These are phyloP conservation scores for Talaromyces sp. DNA, from an alignment of 2,329 filamentous ascomycete genomes.

Conservation along the genomic window DNA sequence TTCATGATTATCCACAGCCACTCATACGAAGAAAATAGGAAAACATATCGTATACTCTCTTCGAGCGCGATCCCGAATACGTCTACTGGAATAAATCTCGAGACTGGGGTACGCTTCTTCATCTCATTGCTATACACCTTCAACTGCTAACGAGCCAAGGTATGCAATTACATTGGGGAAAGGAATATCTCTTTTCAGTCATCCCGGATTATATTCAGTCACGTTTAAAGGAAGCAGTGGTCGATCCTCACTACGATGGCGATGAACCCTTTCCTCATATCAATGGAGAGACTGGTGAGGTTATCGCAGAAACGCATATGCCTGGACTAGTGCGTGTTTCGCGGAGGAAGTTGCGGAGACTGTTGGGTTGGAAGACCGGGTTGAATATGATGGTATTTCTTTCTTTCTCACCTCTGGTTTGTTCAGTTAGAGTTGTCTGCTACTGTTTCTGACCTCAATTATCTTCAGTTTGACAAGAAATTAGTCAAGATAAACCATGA, in stretches of 20 bases:
- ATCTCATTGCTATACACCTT: background rate
- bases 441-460: background rate
- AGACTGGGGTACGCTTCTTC: conserved; percentile 9
- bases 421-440: background rate
- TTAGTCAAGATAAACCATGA: background rate
- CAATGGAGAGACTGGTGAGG: conserved; percentile 13
- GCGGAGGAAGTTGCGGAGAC: conserved; percentile 4
- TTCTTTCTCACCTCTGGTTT: background rate
- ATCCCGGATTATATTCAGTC: conserved; percentile 4
- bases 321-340: conserved; percentile 15
- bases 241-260: conserved; percentile 9
- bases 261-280: conserved; percentile 13
- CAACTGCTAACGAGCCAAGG: background rate
- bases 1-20: background rate
- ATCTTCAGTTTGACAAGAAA: conserved; percentile 9
- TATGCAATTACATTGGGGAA: conserved; percentile 18
- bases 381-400: conserved; percentile 9
- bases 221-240: conserved; percentile 1
- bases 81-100: conserved; percentile 10
- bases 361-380: background rate
- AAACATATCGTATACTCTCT: conserved; percentile 8
- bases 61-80: conserved; percentile 13
- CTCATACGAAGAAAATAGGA: conserved; percentile 32
- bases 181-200: conserved; percentile 10
- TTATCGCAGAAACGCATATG: conserved; percentile 8